Base-by-base conservation (phyloP, 1,139 yeast genomes). In the Candida dubliniensis region DNA sequence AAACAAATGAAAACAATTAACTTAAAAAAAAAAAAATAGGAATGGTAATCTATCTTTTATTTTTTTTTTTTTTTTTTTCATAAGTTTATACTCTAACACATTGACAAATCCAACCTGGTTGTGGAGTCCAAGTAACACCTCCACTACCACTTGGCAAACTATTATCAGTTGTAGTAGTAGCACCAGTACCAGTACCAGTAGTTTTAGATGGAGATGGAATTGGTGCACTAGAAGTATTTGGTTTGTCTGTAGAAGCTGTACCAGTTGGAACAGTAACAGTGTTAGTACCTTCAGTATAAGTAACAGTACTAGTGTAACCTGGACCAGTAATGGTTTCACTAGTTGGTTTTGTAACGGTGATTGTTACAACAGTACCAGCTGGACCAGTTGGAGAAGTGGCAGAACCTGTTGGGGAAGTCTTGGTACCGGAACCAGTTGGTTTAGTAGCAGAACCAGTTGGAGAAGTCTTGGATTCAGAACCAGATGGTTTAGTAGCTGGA, bases 101-200 rank as follows among this genome's bases (percentile, higher is more conserved):
- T 37, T 37, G 40, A 37, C 40, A 37, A 10, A 32, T 32, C 36
- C 41, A 38, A 26, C 41, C 41, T 32, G 41, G 41, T 32, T 32
- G 36, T 31, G 36, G 36, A 38, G 41, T 33, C 36, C 36, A 38
- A 25, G 41, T 32, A 9, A 32, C 32, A 32, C 31, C 31, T 3
- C 31, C 34, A 30, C 23, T 5, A 26, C 18, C 31, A 26, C 14
- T 26, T 14, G 30, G 14, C 5, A 18, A 18, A 18, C 23, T 5
- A 18, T 18, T 3, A 11, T 10, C 32, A n/a, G 12, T 12, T 3
- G 32, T 30, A 30, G 34, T 29, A 31, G 34, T 9, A 11, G 41
- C 7, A 18, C 33, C 31, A 27, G 31, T 23, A 38, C 23, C 40
- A 31, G 29, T 31, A 30, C 14, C 14, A 30, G 32, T n/a, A n/a